Evolutionary conservation across 176 grass and related monocot genomes (phyloP), one percentile per base, ranked within the genome.

Genomic region (Poa pratensis): DNA sequence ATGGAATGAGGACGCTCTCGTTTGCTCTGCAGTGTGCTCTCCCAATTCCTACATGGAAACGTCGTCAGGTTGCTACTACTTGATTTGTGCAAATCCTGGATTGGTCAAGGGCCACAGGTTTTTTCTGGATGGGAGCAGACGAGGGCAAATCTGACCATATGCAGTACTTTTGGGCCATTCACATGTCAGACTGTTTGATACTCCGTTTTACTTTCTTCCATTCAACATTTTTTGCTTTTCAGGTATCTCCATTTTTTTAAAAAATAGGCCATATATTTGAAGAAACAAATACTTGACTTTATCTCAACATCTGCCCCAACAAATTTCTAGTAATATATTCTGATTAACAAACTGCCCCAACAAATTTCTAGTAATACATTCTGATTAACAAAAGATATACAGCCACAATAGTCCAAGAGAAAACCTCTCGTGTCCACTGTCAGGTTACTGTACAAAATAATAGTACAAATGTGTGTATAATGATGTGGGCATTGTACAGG

Each of bases 381-480:
- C 14, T 0, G n/a, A 64, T 37, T 73, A 73, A 82, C 5, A 78
- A 40, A 28, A 75, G 39, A 30, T 83, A 86, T 58, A 75, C 75
- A 61, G 35, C 3, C 3, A 7, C 20, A 73, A 35, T 82, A 27
- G 57, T 74, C 51, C 42, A 84, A 69, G 40, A 84, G 52, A 80
- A 57, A 43, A 50, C 18, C 34, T 57, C 27, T 73, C 59, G 43
- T 59, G 69, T 69, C 50, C 50, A 87, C 6, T 69, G n/a, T 61
- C 61, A 68, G 60, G 27, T 91, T 76, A 84, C 81, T 91, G 76
- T 91, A 91, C 85, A 91, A 55, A 87, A 61, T 46, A 87, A 84
- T 80, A 75, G 73, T 75, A 80, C 58, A 87, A 50, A 32, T 69
- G 73, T 78, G 22, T 62, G 89, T 84, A 84, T 75, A 76, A 87